phyloP scores from a whole-genome alignment of 306 rosid genomes.

The Trichosanthes cucumerina region DNA sequence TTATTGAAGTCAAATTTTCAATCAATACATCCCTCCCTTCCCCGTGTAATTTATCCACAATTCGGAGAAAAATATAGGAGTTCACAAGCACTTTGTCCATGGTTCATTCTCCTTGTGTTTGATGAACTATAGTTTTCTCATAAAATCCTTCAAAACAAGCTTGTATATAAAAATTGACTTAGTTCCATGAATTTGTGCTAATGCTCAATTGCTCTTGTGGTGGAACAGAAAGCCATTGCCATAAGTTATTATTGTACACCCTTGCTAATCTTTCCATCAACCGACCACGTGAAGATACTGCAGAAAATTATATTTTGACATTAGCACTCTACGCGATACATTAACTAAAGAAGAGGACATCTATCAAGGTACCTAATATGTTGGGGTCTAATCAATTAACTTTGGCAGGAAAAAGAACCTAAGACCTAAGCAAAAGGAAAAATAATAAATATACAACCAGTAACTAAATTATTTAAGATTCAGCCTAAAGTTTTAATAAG shows the following conservation, averaged over 20 bases:
- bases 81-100: background rate
- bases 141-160: constrained; percentile 21
- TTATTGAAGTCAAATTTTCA: background rate
- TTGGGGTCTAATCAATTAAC: constrained; percentile 5
- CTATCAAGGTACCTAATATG: constrained; percentile 9
- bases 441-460: background rate
- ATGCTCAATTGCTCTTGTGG: constrained; percentile 26
- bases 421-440: background rate
- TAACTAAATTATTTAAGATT: background rate
- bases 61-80: background rate
- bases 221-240: constrained; percentile 27
- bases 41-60: background rate
- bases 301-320: constrained; percentile 36
- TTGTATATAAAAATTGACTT: constrained; percentile 15
- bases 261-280: constrained; percentile 40
- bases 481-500: background rate
- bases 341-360: constrained; percentile 9
- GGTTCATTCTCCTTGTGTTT: constrained; percentile 12
- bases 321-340: constrained; percentile 32
- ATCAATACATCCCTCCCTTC: background rate
- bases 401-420: constrained; percentile 1
- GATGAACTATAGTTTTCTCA: constrained; percentile 16
- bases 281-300: constrained; percentile 37
- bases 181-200: constrained; percentile 22
- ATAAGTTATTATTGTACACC: constrained; percentile 26